A percentile compares a stretch with the other conserved stretches of the same genome.
Conservation (phyloP, 2,329 filamentous ascomycete species). For the Blastomyces gilchristii region DNA sequence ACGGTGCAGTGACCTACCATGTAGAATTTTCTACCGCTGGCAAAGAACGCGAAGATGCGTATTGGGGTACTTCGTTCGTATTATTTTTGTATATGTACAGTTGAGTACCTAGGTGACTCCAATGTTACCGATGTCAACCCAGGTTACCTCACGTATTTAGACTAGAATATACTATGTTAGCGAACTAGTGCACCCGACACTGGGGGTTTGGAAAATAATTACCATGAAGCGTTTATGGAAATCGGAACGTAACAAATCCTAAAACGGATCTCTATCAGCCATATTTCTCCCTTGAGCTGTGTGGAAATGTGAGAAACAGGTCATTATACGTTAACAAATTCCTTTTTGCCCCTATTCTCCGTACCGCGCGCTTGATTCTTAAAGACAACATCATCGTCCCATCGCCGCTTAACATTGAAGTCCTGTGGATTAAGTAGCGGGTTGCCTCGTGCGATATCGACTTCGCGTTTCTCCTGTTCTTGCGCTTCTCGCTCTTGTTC, state of each 20-base stretch:
- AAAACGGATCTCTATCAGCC: conserved; percentile 11
- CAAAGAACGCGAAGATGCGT: neutral
- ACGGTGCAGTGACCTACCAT: neutral
- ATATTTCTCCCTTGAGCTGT: conserved; percentile 7
- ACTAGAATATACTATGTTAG: neutral
- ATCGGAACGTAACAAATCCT: conserved; percentile 84
- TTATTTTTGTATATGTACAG: neutral
- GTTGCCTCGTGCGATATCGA: conserved; percentile 85
- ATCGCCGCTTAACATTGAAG: conserved; percentile 75
- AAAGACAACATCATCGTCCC: conserved; percentile 98
- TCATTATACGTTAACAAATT: conserved; percentile 78
- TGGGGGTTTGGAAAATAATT: neutral
- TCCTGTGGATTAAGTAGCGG: conserved; percentile 80
- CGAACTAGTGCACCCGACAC: neutral
- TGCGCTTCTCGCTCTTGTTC: conserved; percentile 70
- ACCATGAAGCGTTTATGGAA: conserved; percentile 96
- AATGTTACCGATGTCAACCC: neutral
- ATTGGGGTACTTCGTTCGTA: neutral
- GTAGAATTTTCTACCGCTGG: neutral
- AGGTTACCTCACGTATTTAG: conserved; percentile 7
- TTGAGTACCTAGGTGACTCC: neutral
- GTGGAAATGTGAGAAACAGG: neutral
- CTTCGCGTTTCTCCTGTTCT: conserved; percentile 74
- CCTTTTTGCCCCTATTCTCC: conserved; percentile 83
- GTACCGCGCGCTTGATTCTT: conserved; percentile 96